Base-by-base conservation (phyloP, 2,329 filamentous ascomycete genomes). In the Aspergillus brunneoviolaceus region DNA sequence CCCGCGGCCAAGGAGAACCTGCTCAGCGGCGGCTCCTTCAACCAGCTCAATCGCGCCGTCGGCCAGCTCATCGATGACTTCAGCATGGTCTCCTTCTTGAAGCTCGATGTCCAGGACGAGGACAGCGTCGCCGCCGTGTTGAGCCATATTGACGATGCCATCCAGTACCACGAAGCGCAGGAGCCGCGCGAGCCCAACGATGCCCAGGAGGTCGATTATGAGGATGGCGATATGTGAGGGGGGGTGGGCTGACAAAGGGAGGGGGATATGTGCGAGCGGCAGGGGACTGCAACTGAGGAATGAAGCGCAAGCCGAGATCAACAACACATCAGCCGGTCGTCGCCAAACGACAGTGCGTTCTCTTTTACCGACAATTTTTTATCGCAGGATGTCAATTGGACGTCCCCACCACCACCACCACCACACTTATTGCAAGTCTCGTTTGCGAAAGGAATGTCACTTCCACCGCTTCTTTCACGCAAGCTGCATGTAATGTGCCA, bases 61-160 rank as follows among this genome's bases (percentile, higher is more conserved):
- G 95, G 91, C 0, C 87, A 90, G 56, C 80, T 99, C 65, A 96
- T 99, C 66, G 95, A 98, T 75, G 95, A 92, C 76, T 99, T 97
- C 79, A 96, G 92, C 79, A 96, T 99, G 91, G 91, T 99, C 12
- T 96, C 91, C 51, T 99, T 96, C 73, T 81, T 97, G 59, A 91
- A 93, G 79, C 81, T 98, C 49, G 91, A 98, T 72, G 89, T 89
- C 29, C 90, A 95, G 66, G 88, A 96, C 69, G 94, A 98, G 78
- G 92, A 98, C 69, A 98, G 94, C 71, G 88, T 98, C 4, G 89
- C 85, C 1, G 87, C 84, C 1, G 89, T 96, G 27, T 77, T 97
- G 67, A 96, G 92, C 80, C 92, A 96, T 78, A 95, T 97, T 68
- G 93, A 97, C 74, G 92, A 97, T 77, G 90, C 91, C 29, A 95